A percentile compares a stretch with the other conserved stretches of the same genome.
Evolutionary conservation across 768 basidiomycete genomes (phyloP).

Genomic region (Auricularia auricula-judae): DNA sequence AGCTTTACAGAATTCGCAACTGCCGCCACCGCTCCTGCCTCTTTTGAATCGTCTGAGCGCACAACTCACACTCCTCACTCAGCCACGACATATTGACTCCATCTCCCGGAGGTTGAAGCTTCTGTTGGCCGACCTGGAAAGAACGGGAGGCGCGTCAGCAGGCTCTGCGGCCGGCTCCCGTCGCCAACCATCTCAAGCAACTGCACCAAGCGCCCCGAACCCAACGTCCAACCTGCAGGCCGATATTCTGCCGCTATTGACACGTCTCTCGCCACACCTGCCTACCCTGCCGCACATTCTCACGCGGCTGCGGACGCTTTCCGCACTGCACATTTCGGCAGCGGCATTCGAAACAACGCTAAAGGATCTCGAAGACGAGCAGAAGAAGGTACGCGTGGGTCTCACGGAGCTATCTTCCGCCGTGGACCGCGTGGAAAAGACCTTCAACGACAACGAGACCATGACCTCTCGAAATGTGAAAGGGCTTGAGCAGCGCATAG

Average conservation of each 20-base stretch:
- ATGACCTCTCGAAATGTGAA: conserved; percentile 65
- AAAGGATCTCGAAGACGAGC: conserved; percentile 57
- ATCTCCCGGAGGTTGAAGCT: conserved; percentile 90
- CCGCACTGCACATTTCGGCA: conserved; percentile 71
- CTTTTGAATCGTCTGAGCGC: conserved; percentile 72
- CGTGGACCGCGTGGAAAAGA: conserved; percentile 60
- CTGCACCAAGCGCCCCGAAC: conserved; percentile 8
- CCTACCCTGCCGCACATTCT: conserved; percentile 87
- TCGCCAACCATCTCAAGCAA: conserved; percentile 10
- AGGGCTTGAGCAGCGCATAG: conserved; percentile 53
- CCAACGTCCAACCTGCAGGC: conserved; percentile 34
- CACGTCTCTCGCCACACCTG: conserved; percentile 58
- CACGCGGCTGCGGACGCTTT: conserved; percentile 75
- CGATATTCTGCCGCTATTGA: conserved; percentile 55
- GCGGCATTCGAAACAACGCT: conserved; percentile 65
- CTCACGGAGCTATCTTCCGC: conserved; percentile 61
- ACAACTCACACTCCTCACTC: conserved; percentile 80
- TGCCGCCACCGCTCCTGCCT: conserved; percentile 74
- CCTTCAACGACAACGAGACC: conserved; percentile 59
- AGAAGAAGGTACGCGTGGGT: conserved; percentile 48
- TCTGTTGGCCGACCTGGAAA: conserved; percentile 84
- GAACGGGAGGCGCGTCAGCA: conserved; percentile 37
- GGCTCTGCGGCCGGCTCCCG: conserved; percentile 13
- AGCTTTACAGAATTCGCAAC: conserved; percentile 43
- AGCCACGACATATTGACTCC: conserved; percentile 92